These are phyloP conservation scores for Ceriops tagal DNA, from an alignment of 345 rosid species.

Conservation along the genomic window DNA sequence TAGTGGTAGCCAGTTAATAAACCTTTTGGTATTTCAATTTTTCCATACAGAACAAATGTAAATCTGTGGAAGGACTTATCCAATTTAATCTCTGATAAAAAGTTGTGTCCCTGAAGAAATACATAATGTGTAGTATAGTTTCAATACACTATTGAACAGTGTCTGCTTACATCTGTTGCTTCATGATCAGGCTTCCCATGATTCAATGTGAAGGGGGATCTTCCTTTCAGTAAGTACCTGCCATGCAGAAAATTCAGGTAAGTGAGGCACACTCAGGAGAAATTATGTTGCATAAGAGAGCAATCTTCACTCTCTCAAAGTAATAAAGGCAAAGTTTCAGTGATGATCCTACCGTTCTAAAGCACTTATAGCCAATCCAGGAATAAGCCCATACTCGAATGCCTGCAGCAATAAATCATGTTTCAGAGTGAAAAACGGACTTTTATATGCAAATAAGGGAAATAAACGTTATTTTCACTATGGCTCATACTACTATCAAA, in stretches of 20 bases:
- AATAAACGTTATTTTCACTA: neutral
- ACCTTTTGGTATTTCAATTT: neutral
- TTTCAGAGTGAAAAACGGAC: constrained; percentile 17
- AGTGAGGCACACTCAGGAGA: constrained; percentile 6
- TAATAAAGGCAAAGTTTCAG: constrained; percentile 2
- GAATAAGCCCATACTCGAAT: constrained; percentile 79
- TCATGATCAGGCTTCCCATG: constrained; percentile 91
- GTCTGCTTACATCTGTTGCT: constrained; percentile 67
- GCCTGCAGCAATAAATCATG: constrained; percentile 45
- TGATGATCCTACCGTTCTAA: constrained; percentile 67
- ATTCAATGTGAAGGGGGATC: constrained; percentile 64
- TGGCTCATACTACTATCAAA: neutral
- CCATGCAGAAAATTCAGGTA: constrained; percentile 16
- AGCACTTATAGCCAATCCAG: constrained; percentile 77
- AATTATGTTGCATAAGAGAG: neutral
- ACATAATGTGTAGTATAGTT: neutral
- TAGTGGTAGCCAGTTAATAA: neutral
- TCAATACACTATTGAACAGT: constrained; percentile 5
- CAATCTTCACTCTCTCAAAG: constrained; percentile 1
- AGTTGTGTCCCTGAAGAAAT: neutral
- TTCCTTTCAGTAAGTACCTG: constrained; percentile 84
- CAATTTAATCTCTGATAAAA: neutral
- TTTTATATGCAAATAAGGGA: neutral
- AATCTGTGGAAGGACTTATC: neutral
- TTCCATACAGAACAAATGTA: neutral